Evolutionary conservation across 495 filamentous ascomycete genomes (phyloP).

Genomic region (Annulohypoxylon bovei): DNA sequence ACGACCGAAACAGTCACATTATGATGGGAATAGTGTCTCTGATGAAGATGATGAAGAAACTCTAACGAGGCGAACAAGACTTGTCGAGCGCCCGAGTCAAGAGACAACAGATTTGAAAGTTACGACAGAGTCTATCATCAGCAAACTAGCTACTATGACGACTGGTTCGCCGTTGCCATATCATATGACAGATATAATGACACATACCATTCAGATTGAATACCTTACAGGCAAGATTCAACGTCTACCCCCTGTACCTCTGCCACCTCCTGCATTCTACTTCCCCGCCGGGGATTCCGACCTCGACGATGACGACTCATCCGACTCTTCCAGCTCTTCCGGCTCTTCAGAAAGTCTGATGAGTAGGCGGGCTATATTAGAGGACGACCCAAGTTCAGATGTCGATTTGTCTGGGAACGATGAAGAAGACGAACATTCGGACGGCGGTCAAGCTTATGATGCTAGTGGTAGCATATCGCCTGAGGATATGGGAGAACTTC

Average conservation of each 20-base stretch:
- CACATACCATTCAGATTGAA: conserved; percentile 43
- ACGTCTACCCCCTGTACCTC: conserved; percentile 50
- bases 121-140: conserved; percentile 49
- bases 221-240: conserved; percentile 47
- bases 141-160: conserved; percentile 50
- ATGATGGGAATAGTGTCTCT: conserved; percentile 19
- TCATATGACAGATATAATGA: not conserved
- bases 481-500: conserved; percentile 16
- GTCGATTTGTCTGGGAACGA: conserved; percentile 45
- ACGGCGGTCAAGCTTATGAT: conserved; percentile 39
- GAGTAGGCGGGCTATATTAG: conserved; percentile 43
- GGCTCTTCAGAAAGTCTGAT: conserved; percentile 45
- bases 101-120: conserved; percentile 37
- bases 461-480: conserved; percentile 34
- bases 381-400: conserved; percentile 41
- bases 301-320: conserved; percentile 31
- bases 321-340: too few species aligned
- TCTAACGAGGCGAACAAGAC: conserved; percentile 3
- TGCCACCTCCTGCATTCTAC: conserved; percentile 58
- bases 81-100: conserved; percentile 14
- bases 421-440: conserved; percentile 47
- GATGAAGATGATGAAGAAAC: conserved; percentile 24
- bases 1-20: conserved; percentile 45
- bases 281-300: conserved; percentile 51
- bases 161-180: conserved; percentile 47